These are phyloP conservation scores for Paragyromitra xinjiangensis DNA, from an alignment of 495 filamentous ascomycete genomes.

Conservation along the genomic window DNA sequence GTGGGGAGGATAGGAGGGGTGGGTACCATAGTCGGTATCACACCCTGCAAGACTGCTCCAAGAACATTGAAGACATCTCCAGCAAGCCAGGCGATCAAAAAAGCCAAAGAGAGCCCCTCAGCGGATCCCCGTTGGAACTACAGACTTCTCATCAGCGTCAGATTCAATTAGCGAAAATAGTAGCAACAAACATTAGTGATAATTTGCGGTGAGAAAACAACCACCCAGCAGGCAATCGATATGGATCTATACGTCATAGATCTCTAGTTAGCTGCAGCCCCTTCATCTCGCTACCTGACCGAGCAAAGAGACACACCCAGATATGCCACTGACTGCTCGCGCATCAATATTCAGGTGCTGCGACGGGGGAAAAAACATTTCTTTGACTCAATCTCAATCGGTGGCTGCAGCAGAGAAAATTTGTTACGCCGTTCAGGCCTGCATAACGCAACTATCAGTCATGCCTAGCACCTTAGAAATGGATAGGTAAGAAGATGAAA, in stretches of 20 bases:
- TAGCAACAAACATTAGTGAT: constrained; percentile 71
- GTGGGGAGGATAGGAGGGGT: background rate
- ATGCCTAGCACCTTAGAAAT: background rate
- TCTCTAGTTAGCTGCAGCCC: constrained; percentile 37
- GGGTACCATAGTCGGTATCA: constrained; percentile 85
- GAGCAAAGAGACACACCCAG: constrained; percentile 40
- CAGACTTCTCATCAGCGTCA: background rate
- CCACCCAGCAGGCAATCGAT: constrained; percentile 96
- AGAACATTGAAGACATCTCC: constrained; percentile 98
- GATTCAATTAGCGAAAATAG: background rate
- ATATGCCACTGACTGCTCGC: constrained; percentile 50
- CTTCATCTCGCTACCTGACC: background rate
- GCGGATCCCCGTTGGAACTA: constrained; percentile 81
- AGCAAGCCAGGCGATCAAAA: constrained; percentile 87
- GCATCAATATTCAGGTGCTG: constrained; percentile 44
- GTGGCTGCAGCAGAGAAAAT: background rate
- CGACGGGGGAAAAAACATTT: constrained; percentile 32
- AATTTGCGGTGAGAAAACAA: constrained; percentile 97
- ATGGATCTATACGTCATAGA: constrained; percentile 71
- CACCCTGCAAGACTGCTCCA: constrained; percentile 89
- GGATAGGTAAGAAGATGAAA: background rate
- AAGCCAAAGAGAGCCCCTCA: constrained; percentile 87
- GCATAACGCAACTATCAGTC: constrained; percentile 13
- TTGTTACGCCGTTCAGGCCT: background rate
- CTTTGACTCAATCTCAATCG: background rate